Percentiles rank a stretch among this genome's conserved stretches.
Evolutionary conservation across 805 yeast genomes (phyloP).

Genomic region (Brettanomyces sp.): DNA sequence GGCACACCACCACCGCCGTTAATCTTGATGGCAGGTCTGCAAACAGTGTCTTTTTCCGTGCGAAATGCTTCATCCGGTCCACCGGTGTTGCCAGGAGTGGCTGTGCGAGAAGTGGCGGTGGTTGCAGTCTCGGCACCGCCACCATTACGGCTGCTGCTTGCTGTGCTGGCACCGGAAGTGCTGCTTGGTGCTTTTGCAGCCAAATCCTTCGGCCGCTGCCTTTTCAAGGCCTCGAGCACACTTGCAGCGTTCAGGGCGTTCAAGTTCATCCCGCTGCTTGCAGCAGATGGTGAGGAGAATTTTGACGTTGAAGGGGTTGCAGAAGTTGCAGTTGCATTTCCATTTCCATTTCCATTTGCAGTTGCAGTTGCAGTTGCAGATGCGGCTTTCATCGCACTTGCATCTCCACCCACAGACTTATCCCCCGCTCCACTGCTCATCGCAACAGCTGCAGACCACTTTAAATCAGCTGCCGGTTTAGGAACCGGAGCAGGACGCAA

Average conservation of each 20-base stretch:
- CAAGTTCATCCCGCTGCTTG: constrained; percentile 11
- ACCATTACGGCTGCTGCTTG: background rate
- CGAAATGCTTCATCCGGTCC: background rate
- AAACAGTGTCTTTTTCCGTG: background rate
- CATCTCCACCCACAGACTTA: too few relatives aligned
- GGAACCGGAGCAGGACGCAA: constrained; percentile 29
- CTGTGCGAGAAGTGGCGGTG: constrained; percentile 2
- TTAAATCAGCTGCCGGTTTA: constrained; percentile 22
- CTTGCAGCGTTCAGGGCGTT: constrained; percentile 29
- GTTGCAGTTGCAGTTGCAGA: background rate
- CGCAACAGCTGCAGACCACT: constrained; percentile 25
- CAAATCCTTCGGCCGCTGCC: constrained; percentile 23
- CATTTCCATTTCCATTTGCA: background rate
- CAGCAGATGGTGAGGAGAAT: background rate
- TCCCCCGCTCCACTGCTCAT: background rate
- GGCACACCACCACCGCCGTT: background rate
- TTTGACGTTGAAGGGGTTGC: background rate
- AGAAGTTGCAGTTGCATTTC: background rate
- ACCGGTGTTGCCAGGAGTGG: background rate
- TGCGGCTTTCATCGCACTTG: background rate
- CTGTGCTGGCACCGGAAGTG: constrained; percentile 3
- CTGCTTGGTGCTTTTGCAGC: constrained; percentile 3
- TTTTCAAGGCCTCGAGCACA: constrained; percentile 27
- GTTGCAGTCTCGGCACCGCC: constrained; percentile 1
- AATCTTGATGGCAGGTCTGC: background rate